phyloP scores from a whole-genome alignment of 495 filamentous ascomycete genomes.

The Saxispiralis lemnorum region DNA sequence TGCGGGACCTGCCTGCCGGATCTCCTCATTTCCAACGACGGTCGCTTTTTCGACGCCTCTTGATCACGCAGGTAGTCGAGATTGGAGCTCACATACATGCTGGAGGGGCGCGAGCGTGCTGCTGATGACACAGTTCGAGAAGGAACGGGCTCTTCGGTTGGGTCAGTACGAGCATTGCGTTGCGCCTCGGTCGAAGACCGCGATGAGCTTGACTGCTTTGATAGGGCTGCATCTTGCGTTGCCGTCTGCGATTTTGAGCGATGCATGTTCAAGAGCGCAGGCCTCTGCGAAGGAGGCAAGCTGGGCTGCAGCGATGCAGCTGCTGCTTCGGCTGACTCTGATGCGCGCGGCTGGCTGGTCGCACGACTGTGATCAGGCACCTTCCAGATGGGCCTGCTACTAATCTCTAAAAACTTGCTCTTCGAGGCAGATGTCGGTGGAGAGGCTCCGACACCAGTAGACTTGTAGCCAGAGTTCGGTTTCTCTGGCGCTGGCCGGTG shows the following conservation, averaged over 20 bases:
- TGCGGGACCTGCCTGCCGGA: constrained; percentile 4
- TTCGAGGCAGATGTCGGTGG: constrained; percentile 36
- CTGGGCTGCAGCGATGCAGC: constrained; percentile 24
- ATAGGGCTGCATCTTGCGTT: constrained; percentile 26
- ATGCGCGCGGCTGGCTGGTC: constrained; percentile 20
- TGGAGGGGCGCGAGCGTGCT: constrained; percentile 47
- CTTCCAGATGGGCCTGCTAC: constrained; percentile 21
- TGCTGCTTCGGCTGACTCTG: constrained; percentile 15
- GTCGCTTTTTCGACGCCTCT: constrained; percentile 28
- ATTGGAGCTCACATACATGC: constrained; percentile 63
- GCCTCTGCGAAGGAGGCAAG: constrained; percentile 20
- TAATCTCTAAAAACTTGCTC: constrained; percentile 26
- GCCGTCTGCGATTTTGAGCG: constrained; percentile 36
- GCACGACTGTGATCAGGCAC: constrained; percentile 22
- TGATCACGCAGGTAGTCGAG: constrained; percentile 54
- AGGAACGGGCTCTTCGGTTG: constrained; percentile 39
- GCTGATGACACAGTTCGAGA: constrained; percentile 47
- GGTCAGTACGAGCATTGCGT: constrained; percentile 37
- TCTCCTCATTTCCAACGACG: constrained; percentile 19
- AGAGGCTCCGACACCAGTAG: constrained; percentile 82
- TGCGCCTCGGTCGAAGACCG: constrained; percentile 64
- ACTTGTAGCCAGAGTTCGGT: constrained; percentile 22
- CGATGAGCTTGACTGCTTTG: constrained; percentile 47
- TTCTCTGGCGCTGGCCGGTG: constrained; percentile 12
- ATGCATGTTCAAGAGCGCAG: constrained; percentile 26